Percentiles rank a stretch among this genome's conserved stretches.
These are phyloP conservation scores for Pugionium cornutum DNA, from an alignment of 345 rosid genomes.

Conservation along the genomic window DNA sequence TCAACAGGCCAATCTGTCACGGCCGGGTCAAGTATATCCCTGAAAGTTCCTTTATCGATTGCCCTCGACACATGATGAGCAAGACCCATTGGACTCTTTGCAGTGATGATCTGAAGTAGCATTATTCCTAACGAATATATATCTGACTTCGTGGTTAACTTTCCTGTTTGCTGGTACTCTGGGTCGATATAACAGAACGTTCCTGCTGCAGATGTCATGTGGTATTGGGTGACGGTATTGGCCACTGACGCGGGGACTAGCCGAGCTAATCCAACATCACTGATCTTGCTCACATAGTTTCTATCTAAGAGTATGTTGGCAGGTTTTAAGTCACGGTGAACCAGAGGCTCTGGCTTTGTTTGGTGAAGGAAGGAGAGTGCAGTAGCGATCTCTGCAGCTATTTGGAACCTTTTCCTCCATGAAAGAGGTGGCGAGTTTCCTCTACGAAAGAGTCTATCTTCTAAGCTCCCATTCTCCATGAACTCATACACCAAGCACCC, in stretches of 20 bases:
- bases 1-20: conserved; percentile 78
- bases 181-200: conserved; percentile 94
- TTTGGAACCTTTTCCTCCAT: conserved; percentile 67
- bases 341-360: conserved; percentile 95
- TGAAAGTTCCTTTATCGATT: conserved; percentile 61
- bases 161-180: conserved; percentile 87
- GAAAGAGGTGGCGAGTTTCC: conserved; percentile 68
- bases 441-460: conserved; percentile 70
- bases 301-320: conserved; percentile 88
- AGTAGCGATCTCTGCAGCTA: conserved; percentile 81
- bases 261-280: conserved; percentile 94
- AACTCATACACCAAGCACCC: conserved; percentile 91
- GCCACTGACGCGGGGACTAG: conserved; percentile 84
- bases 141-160: conserved; percentile 78
- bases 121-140: conserved; percentile 81
- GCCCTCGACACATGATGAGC: conserved; percentile 74
- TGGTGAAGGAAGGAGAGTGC: conserved; percentile 91
- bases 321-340: conserved; percentile 90
- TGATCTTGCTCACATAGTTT: conserved; percentile 82
- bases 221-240: conserved; percentile 73
- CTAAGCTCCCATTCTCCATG: conserved; percentile 80
- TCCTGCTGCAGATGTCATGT: conserved; percentile 93
- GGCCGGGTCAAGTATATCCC: conserved; percentile 62
- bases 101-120: conserved; percentile 84
- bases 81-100: conserved; percentile 81